Evolutionary conservation across 805 yeast genomes (phyloP).

Genomic region (Metschnikowia henanensis): DNA sequence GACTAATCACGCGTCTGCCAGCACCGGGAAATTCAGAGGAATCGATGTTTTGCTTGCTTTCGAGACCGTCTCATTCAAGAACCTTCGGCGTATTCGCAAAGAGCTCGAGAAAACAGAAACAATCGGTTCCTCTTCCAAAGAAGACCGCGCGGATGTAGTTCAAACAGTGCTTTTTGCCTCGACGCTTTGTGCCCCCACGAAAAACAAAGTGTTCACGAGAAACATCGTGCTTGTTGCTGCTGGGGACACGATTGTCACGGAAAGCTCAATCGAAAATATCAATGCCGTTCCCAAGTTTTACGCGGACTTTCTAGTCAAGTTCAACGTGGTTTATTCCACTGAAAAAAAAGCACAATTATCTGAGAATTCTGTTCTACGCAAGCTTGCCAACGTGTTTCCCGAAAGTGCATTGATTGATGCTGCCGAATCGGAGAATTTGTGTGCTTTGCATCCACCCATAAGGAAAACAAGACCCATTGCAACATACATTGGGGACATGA

Average conservation of each 20-base stretch:
- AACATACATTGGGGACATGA: conserved; percentile 47
- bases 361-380: neutral
- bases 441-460: conserved; percentile 23
- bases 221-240: conserved; percentile 38
- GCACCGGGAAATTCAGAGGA: conserved; percentile 17
- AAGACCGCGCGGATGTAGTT: conserved; percentile 21
- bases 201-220: conserved; percentile 32
- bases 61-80: conserved; percentile 21
- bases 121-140: too few relatives aligned
- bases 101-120: conserved; percentile 14
- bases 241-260: conserved; percentile 5
- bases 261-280: conserved; percentile 6
- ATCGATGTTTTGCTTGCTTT: conserved; percentile 19
- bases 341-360: neutral
- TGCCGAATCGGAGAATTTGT: conserved; percentile 5
- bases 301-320: conserved; percentile 10
- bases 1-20: conserved; percentile 17
- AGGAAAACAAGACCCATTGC: conserved; percentile 48
- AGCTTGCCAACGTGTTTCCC: conserved; percentile 4
- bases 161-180: conserved; percentile 37
- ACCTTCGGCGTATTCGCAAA: conserved; percentile 15
- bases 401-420: conserved; percentile 2
- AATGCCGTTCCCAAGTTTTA: conserved; percentile 10
- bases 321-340: conserved; percentile 10
- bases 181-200: conserved; percentile 31